A percentile compares a stretch with the other conserved stretches of the same genome.
These are phyloP conservation scores for Chytridium lagenaria DNA, from an alignment of 371 early-diverging fungal species.

Conservation along the genomic window DNA sequence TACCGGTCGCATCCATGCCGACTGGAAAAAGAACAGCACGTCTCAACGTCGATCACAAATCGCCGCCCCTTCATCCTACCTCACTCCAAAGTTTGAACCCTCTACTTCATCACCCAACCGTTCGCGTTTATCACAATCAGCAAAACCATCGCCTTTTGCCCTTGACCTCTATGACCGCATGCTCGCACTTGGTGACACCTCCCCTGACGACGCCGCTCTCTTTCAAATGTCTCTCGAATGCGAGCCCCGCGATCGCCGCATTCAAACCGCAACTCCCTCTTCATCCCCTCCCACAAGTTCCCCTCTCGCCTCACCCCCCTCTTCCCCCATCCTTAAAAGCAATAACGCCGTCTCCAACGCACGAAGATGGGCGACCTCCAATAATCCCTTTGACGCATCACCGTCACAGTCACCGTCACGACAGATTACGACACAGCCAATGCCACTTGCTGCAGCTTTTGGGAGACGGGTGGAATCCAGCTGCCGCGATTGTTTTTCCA, in stretches of 20 bases:
- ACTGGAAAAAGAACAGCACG: background rate
- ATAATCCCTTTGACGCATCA: background rate
- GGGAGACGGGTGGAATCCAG: background rate
- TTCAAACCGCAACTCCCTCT: background rate
- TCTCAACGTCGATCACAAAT: background rate
- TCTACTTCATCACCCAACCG: background rate
- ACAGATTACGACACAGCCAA: background rate
- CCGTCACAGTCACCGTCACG: background rate
- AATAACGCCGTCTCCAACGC: background rate
- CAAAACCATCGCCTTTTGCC: background rate
- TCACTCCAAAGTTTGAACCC: too few relatives aligned
- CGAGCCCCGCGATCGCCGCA: background rate
- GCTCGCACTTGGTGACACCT: background rate
- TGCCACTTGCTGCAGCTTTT: background rate
- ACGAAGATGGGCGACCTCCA: background rate
- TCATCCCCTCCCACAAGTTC: background rate
- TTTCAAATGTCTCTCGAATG: constrained; percentile 8
- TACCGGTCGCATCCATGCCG: background rate
- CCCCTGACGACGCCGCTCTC: background rate
- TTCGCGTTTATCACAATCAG: background rate
- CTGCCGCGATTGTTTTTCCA: background rate
- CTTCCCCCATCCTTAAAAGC: background rate
- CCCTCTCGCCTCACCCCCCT: background rate
- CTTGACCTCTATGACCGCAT: background rate
- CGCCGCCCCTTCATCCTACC: too few relatives aligned